A percentile compares a stretch with the other conserved stretches of the same genome.
These are phyloP conservation scores for Leccinum subspadiceum DNA, from an alignment of 1,284 basidiomycete species.

Conservation along the genomic window DNA sequence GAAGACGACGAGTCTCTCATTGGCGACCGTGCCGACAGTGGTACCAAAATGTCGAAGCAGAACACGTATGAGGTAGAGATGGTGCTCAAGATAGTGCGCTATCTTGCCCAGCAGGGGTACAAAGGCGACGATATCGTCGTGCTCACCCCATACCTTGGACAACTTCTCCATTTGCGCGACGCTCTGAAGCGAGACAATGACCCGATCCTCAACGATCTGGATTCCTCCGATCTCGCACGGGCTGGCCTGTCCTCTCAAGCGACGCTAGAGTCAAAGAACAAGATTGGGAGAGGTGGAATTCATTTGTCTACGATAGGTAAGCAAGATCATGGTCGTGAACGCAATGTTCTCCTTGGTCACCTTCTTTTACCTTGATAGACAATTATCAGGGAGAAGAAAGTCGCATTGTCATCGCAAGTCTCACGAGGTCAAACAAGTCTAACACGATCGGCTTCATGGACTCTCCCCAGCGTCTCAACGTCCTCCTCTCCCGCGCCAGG, in stretches of 20 bases:
- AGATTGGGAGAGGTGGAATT: constrained; percentile 40
- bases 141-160: constrained; percentile 63
- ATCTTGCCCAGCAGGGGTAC: constrained; percentile 63
- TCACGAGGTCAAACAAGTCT: constrained; percentile 52
- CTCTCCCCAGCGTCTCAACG: constrained; percentile 59
- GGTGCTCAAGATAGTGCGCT: constrained; percentile 58
- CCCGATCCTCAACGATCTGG: constrained; percentile 57
- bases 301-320: constrained; percentile 58
- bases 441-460: constrained; percentile 64
- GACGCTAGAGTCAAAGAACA: constrained; percentile 6
- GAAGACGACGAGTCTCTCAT: constrained; percentile 46
- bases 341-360: neutral
- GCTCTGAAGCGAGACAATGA: constrained; percentile 47
- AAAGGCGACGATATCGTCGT: constrained; percentile 55
- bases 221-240: constrained; percentile 51
- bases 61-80: constrained; percentile 55
- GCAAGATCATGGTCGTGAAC: neutral
- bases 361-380: constrained; percentile 32
- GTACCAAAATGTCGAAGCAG: constrained; percentile 51
- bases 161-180: constrained; percentile 47
- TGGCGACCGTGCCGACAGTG: constrained; percentile 42
- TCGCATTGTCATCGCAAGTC: constrained; percentile 54
- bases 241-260: constrained; percentile 43
- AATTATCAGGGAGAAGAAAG: constrained; percentile 67
- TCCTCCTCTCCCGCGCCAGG: constrained; percentile 58